Base-by-base conservation (phyloP, 345 rosid genomes). In the Bruguiera gymnorhiza region DNA sequence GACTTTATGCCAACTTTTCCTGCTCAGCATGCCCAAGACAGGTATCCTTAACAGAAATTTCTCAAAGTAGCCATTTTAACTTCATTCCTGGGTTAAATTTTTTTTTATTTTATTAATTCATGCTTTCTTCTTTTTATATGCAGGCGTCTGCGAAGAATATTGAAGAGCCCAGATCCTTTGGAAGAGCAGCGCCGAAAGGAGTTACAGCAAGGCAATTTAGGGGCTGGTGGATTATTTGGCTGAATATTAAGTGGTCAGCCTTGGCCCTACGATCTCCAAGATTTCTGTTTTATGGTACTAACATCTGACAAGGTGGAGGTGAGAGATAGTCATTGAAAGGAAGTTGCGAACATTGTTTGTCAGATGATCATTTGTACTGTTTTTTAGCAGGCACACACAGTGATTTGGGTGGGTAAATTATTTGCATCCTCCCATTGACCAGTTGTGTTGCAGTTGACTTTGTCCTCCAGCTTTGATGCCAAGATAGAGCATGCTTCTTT, bases 1-100 rank as follows among this genome's bases (percentile, higher is more conserved):
- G 99, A 93, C 75, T 95, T 95, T 74, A 95, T 95, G 99, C 99
- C 99, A 36, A 95, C 99, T 62, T 95, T 95, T 75, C 99, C 99
- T 81, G 98, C 98, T 62, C 98, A 95, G 77, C 97, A 95, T 86
- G 97, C 89, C 70, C 96, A 93, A 74, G 98, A 93, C 90, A 90
- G 98, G 98, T 93, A 78, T 34, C 31, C 30, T 92, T 95, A 97
- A 97, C 97, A 43, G 3, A 3, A 43, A 11, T 2, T 18, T 43
- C 18, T 13, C 50, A 43, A 43, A 43, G 50, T 43, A 3, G 18
- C 50, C 50, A 43, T 11, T 43, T 43, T 13, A 3, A 6, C 29
- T 20, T 15, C 20, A 6, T 54, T 66, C n/a, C 43, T 46, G 21
- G n/a, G 18, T 65, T 11, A 3, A 1, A 43, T 43, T n/a, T 32